Evolutionary conservation across 768 basidiomycete genomes (phyloP).

Genomic region (Vararia minispora): DNA sequence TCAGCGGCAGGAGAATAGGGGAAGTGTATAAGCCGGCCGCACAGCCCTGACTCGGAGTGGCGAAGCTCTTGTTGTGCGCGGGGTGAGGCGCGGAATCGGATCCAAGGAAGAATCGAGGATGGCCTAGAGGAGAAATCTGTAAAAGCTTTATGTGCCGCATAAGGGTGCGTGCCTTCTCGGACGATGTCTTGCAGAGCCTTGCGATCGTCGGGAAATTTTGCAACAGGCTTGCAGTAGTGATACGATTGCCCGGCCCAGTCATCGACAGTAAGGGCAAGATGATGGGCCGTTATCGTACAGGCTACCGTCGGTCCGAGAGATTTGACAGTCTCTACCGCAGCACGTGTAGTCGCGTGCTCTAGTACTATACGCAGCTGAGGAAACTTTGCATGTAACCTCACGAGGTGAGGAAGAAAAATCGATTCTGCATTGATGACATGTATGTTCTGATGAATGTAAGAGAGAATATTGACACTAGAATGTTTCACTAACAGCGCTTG

Average conservation of each 20-base stretch:
- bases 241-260: constrained; percentile 94
- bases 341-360: constrained; percentile 92
- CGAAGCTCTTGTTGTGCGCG: constrained; percentile 50
- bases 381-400: constrained; percentile 70
- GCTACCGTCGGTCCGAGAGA: constrained; percentile 72
- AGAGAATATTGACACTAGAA: constrained; percentile 3
- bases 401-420: constrained; percentile 79
- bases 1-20: constrained; percentile 81
- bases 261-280: constrained; percentile 88
- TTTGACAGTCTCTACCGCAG: constrained; percentile 82
- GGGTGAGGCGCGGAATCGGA: constrained; percentile 96
- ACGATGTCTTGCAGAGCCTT: constrained; percentile 71
- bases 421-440: constrained; percentile 92
- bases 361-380: constrained; percentile 90
- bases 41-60: constrained; percentile 62
- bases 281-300: constrained; percentile 96
- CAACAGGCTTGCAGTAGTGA: constrained; percentile 97
- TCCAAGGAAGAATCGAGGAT: constrained; percentile 94
- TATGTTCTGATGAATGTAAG: constrained; percentile 45
- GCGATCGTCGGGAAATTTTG: constrained; percentile 91
- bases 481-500: constrained; percentile 37
- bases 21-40: constrained; percentile 97
- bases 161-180: constrained; percentile 42
- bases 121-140: constrained; percentile 35
- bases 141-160: neutral